phyloP scores from a whole-genome alignment of 2,329 filamentous ascomycete species.

The Hypomyces rosellus region DNA sequence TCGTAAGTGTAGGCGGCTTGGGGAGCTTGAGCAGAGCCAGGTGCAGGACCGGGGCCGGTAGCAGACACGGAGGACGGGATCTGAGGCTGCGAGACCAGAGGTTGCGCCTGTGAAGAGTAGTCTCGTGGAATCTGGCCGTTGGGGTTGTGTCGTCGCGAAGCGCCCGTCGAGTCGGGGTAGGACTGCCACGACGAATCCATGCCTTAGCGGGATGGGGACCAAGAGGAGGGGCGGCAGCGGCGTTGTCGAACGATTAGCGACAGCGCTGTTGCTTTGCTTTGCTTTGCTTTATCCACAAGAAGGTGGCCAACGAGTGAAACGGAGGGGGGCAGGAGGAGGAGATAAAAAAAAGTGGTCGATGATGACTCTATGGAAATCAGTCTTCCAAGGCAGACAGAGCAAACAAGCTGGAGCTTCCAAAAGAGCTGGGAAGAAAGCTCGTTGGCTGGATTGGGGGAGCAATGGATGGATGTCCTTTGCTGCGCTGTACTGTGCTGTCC shows the following conservation, averaged over 20 bases:
- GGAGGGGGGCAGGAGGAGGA: background rate
- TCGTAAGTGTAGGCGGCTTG: conserved; percentile 46
- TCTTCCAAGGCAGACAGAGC: background rate
- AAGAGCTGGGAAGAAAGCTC: background rate
- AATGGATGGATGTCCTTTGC: background rate
- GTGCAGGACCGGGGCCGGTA: conserved; percentile 11
- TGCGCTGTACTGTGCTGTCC: too few species aligned
- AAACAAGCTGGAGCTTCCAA: background rate
- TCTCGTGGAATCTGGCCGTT: conserved; percentile 40
- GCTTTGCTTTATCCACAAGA: background rate
- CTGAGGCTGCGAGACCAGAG: conserved; percentile 17
- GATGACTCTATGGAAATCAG: background rate
- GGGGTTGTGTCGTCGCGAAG: conserved; percentile 59
- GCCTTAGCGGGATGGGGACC: conserved; percentile 19
- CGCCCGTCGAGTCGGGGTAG: conserved; percentile 58
- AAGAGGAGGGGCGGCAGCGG: conserved; percentile 12
- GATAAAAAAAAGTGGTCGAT: background rate
- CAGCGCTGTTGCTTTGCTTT: background rate
- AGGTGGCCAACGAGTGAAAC: background rate
- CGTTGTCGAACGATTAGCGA: background rate
- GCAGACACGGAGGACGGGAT: background rate
- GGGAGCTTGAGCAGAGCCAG: conserved; percentile 32
- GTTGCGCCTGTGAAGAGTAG: conserved; percentile 35
- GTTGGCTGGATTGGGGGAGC: background rate
- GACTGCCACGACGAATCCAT: conserved; percentile 59